Conservation (phyloP, 768 basidiomycete species). For the Thelephora aurantiotincta region DNA sequence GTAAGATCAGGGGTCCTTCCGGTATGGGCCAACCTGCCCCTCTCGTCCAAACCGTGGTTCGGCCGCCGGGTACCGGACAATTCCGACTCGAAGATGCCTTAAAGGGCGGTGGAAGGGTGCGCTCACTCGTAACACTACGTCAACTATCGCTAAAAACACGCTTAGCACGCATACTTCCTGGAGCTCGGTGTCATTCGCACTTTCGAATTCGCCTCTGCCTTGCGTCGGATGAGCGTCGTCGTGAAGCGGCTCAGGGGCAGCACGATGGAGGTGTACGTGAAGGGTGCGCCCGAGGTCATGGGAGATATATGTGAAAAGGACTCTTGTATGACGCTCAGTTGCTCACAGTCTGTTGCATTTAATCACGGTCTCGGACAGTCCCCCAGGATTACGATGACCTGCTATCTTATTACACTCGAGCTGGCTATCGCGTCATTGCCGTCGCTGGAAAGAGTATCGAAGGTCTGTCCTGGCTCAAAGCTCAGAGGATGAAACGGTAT, state of each 20-base stretch:
- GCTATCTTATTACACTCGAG: constrained; percentile 90
- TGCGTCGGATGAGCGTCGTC: constrained; percentile 94
- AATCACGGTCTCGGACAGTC: constrained; percentile 33
- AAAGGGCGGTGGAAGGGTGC: constrained; percentile 66
- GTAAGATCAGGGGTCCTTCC: constrained; percentile 49
- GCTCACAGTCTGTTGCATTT: constrained; percentile 4
- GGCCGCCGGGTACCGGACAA: constrained; percentile 85
- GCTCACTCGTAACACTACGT: constrained; percentile 9
- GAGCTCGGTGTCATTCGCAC: constrained; percentile 93
- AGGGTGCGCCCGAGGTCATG: constrained; percentile 99
- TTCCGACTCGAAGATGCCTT: constrained; percentile 92
- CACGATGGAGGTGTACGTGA: constrained; percentile 97
- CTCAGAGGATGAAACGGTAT: constrained; percentile 89
- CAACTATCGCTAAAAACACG: not conserved
- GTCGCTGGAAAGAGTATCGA: constrained; percentile 95
- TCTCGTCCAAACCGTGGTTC: constrained; percentile 90
- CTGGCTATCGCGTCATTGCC: constrained; percentile 95
- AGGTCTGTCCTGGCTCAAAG: constrained; percentile 90
- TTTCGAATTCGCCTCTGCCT: constrained; percentile 89
- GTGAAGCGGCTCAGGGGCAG: constrained; percentile 88
- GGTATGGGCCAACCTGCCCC: constrained; percentile 63
- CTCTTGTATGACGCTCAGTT: constrained; percentile 43
- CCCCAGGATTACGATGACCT: constrained; percentile 95
- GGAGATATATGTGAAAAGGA: constrained; percentile 81
- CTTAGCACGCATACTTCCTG: constrained; percentile 88